Evolutionary conservation across 2,329 filamentous ascomycete species (phyloP).

Genomic region (Amesomyces nigricolor): DNA sequence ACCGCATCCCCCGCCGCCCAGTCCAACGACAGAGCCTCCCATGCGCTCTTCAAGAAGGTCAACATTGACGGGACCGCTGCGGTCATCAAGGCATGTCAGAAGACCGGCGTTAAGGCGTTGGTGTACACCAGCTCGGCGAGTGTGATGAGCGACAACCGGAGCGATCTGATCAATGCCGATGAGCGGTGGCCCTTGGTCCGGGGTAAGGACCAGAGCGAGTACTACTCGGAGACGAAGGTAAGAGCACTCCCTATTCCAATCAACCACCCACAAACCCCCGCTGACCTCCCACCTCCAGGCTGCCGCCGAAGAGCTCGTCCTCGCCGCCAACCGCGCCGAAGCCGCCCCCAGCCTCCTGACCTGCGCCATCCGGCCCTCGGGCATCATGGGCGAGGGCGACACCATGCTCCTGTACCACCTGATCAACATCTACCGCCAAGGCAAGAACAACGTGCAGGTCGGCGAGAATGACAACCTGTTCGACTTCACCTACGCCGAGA

Average conservation of each 20-base stretch:
- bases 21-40: conserved; percentile 46
- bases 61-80: conserved; percentile 83
- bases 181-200: conserved; percentile 74
- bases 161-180: conserved; percentile 76
- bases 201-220: conserved; percentile 65
- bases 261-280: background rate
- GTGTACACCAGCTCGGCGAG: conserved; percentile 90
- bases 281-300: conserved; percentile 41
- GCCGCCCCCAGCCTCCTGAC: conserved; percentile 60
- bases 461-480: conserved; percentile 62
- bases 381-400: conserved; percentile 89
- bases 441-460: conserved; percentile 71
- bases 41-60: conserved; percentile 67
- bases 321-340: conserved; percentile 62
- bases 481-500: conserved; percentile 60
- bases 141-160: conserved; percentile 74
- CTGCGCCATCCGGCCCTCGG: conserved; percentile 75
- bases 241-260: background rate
- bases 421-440: conserved; percentile 61
- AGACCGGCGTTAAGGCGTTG: conserved; percentile 68
- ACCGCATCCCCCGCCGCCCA: conserved; percentile 68
- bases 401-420: conserved; percentile 68
- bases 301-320: conserved; percentile 73
- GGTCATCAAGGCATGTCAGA: conserved; percentile 67
- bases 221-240: conserved; percentile 90